Conservation (phyloP, 2,329 filamentous ascomycete species). For the Triangularia verruculosa region DNA sequence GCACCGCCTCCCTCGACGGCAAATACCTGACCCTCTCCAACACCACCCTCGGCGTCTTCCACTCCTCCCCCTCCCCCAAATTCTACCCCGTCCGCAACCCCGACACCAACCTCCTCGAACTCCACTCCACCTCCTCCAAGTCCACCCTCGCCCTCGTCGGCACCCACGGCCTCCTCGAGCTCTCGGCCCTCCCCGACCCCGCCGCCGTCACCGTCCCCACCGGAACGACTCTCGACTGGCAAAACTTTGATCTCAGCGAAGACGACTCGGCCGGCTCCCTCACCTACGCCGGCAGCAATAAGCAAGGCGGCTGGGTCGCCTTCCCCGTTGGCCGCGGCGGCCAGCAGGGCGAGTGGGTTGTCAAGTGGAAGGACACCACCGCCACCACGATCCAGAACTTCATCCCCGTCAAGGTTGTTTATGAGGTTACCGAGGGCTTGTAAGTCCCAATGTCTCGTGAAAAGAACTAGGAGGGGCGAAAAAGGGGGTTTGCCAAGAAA, state of each 20-base stretch:
- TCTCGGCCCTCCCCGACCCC: conserved; percentile 37
- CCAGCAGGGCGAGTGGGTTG: conserved; percentile 27
- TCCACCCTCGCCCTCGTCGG: conserved; percentile 39
- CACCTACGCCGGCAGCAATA: conserved; percentile 16
- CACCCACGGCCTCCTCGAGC: conserved; percentile 30
- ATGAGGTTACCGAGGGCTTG: conserved; percentile 25
- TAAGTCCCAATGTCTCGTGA: not conserved
- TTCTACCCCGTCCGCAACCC: conserved; percentile 33
- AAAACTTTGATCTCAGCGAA: conserved; percentile 34
- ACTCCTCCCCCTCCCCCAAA: conserved; percentile 22
- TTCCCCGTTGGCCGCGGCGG: conserved; percentile 31
- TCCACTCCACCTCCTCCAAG: conserved; percentile 38
- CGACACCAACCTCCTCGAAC: conserved; percentile 32
- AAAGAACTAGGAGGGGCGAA: not conserved
- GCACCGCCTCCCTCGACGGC: conserved; percentile 30
- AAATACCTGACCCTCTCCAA: conserved; percentile 33
- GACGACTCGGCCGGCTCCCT: conserved; percentile 13
- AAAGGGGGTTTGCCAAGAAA: not conserved
- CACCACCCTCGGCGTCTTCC: conserved; percentile 36
- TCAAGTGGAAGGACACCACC: conserved; percentile 40
- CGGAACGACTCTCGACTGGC: conserved; percentile 33
- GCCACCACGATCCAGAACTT: conserved; percentile 34
- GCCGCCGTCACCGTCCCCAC: conserved; percentile 25
- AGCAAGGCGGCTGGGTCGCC: conserved; percentile 34
- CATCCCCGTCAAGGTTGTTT: conserved; percentile 35